Base-by-base conservation (phyloP, 169 alveolate genomes). In the Cryptosporidium sp. region DNA sequence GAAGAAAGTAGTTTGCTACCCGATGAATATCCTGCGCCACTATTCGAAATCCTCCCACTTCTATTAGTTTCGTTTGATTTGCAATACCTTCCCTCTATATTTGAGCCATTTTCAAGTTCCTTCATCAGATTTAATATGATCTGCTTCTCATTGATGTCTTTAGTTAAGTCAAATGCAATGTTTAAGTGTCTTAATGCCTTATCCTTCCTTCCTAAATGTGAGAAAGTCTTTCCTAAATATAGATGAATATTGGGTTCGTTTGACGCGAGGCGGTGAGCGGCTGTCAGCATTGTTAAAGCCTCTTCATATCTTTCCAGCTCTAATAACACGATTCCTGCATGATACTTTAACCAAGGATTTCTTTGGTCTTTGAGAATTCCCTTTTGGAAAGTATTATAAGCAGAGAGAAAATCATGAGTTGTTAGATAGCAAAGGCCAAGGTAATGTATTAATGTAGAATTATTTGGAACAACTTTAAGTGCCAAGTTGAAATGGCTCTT, bases 241-340 rank as follows among this genome's bases (percentile, higher is more conserved):
- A 95, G 93, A 84, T 94, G 95, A 18, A 95, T 93, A 18, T 95
- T 95, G 23, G 97, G 94, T 72, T 95, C 97, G 85, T 92, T 93
- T 10, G 97, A 94, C 69, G 92, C 93, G 52, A 92, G 92, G 44
- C 93, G 94, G 26, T 92, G 93, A 48, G 95, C 92, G 26, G 93
- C 94, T 80, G 91, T 85, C 10, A 94, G 75, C 62, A 94, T 91
- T 52, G 91, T 84, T 16, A 95, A 71, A 8, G 97, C 97, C 58
- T 95, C 96, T 58, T 93, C 95, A 72, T 93, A 87, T 72, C 93
- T 91, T 21, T 94, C 95, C 14, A 93, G 85, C 31, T 85, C 89
- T 39, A 92, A 51, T 29, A 94, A 71, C 3, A 94, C 95, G 39
- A 89, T 92, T 6, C 95, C 95, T 26, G 93, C 92, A 89, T 94